Conservation (phyloP, 768 basidiomycete genomes). For the Lepiota venenata region DNA sequence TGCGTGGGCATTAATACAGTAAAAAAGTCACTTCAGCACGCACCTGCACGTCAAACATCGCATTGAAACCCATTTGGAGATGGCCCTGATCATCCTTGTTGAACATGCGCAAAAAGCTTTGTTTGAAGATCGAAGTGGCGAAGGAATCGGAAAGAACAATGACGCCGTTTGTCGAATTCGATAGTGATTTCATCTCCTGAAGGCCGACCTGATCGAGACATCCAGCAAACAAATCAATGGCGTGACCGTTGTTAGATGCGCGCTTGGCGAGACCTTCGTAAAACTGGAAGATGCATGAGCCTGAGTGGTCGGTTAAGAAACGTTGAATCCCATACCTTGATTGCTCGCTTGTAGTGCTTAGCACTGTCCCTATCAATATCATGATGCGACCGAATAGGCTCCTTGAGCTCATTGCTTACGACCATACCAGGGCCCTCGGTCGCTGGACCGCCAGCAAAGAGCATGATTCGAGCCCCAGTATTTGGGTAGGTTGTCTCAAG, state of each 20-base stretch:
- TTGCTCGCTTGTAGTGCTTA: slow-evolving; percentile 95
- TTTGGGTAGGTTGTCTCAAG: slow-evolving; percentile 95
- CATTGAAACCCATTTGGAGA: slow-evolving; percentile 97
- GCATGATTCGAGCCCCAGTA: slow-evolving; percentile 94
- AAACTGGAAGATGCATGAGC: slow-evolving; percentile 53
- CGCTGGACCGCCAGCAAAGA: slow-evolving; percentile 92
- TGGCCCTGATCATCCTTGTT: slow-evolving; percentile 90
- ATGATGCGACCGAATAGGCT: slow-evolving; percentile 97
- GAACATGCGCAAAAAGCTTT: slow-evolving; percentile 91
- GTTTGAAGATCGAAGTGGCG: slow-evolving; percentile 97
- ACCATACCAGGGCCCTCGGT: slow-evolving; percentile 98
- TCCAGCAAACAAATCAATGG: slow-evolving; percentile 93
- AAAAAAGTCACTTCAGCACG: slow-evolving; percentile 7
- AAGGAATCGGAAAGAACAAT: slow-evolving; percentile 97
- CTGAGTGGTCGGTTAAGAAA: background rate
- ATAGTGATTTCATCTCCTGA: slow-evolving; percentile 93
- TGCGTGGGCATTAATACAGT: background rate
- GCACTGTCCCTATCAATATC: slow-evolving; percentile 97
- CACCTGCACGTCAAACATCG: slow-evolving; percentile 97
- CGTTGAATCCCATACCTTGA: slow-evolving; percentile 60
- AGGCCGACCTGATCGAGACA: slow-evolving; percentile 98
- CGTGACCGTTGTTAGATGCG: slow-evolving; percentile 91
- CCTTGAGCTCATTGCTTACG: slow-evolving; percentile 91
- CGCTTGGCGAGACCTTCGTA: slow-evolving; percentile 94
- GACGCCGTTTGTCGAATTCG: slow-evolving; percentile 95